A percentile compares a stretch with the other conserved stretches of the same genome.
Evolutionary conservation across 2,329 filamentous ascomycete genomes (phyloP).

Genomic region (Trichoderma asperellum): DNA sequence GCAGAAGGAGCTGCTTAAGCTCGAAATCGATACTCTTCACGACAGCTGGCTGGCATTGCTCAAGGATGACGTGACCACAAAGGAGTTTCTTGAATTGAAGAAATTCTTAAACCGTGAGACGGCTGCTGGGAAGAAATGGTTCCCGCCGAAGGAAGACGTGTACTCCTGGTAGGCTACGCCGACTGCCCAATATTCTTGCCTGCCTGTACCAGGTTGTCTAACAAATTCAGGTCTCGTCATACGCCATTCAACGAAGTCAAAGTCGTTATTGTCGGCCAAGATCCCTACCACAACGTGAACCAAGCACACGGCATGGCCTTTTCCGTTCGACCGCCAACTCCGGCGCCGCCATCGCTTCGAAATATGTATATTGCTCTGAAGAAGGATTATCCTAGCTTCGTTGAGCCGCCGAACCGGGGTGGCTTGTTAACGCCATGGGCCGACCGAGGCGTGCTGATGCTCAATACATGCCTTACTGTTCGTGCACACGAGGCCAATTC

Average conservation of each 20-base stretch:
- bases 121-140: slow-evolving; percentile 74
- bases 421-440: slow-evolving; percentile 93
- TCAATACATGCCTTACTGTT: slow-evolving; percentile 95
- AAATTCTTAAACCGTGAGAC: slow-evolving; percentile 81
- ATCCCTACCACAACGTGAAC: slow-evolving; percentile 94
- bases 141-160: slow-evolving; percentile 84
- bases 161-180: slow-evolving; percentile 78
- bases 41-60: slow-evolving; percentile 89
- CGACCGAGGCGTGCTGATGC: slow-evolving; percentile 84
- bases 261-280: slow-evolving; percentile 91
- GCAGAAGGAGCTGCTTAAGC: slow-evolving; percentile 77
- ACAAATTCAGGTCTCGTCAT: slow-evolving; percentile 77
- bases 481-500: slow-evolving; percentile 85
- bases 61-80: slow-evolving; percentile 79
- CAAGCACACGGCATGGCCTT: slow-evolving; percentile 97
- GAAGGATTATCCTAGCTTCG: slow-evolving; percentile 84
- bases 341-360: slow-evolving; percentile 83
- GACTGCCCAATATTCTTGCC: neutral
- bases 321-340: slow-evolving; percentile 86
- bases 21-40: slow-evolving; percentile 91
- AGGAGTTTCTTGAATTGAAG: slow-evolving; percentile 86
- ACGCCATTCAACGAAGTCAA: slow-evolving; percentile 89
- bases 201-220: neutral
- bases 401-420: slow-evolving; percentile 72
- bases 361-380: slow-evolving; percentile 93